Base-by-base conservation (phyloP, 768 basidiomycete genomes). In the Leccinellum rugosiceps region DNA sequence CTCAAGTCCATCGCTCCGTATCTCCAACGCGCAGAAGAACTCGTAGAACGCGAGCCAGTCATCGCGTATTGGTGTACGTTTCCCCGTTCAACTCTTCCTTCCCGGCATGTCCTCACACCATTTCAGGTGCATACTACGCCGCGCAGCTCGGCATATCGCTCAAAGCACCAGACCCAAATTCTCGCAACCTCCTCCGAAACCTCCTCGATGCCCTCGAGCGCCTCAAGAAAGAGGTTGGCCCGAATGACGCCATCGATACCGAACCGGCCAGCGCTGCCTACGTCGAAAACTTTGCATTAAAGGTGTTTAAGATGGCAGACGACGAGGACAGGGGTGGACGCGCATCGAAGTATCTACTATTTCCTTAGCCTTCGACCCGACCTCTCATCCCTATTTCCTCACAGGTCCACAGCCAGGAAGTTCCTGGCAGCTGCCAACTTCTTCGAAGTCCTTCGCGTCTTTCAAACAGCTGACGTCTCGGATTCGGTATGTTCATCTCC, bases 381-480 rank as follows among this genome's bases (percentile, higher is more conserved):
- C 50, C 44, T 60, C 61, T 64, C 41, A 65, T 32, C 14, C 38
- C 2, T 46, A 6, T 46, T 15, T n/a, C 17, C 11, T n/a, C 28
- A 26, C 64, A 95, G 93, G 68, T 81, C 84, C 19, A 98, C 95
- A 1, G 94, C 96, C 5, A 90, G 89, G 68, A 96, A 95, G 73
- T 98, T 98, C 71, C 78, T 98, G 4, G 96, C 94, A 14, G 93
- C 96, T 31, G 88, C 93, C 52, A 92, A 93, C 70, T 98, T 98
- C 73, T 83, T 98, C 46, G 94, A 99, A 72, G 78, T 97, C 28
- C 81, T 98, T 53, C 83, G 81, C 50, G 81, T 85, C 5, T 95
- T 96, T 67, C 85, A 83, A 35, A 81, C 83, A 61, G 62, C 75
- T 7, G 79, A 84, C 49, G 64, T 82, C 34, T 77, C 83, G 6